Percentiles rank a stretch among this genome's conserved stretches.
phyloP scores from a whole-genome alignment of 2,329 filamentous ascomycete genomes.

The Elsinoe australis region DNA sequence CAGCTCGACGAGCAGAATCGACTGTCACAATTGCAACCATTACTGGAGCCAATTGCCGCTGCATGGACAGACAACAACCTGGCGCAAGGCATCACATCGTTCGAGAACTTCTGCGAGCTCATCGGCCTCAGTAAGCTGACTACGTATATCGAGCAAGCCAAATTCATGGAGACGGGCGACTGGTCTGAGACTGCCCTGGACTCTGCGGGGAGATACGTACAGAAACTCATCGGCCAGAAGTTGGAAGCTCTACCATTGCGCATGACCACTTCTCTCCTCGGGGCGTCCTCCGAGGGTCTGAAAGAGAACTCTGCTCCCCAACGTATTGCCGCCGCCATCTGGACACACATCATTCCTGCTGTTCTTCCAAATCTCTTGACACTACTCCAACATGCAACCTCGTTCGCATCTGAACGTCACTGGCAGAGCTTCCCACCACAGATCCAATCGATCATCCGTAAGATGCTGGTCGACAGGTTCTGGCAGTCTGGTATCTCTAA shows the following conservation, averaged over 20 bases:
- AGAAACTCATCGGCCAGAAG: conserved; percentile 8
- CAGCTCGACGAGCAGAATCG: conserved; percentile 65
- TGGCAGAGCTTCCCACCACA: conserved; percentile 72
- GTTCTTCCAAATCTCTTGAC: conserved; percentile 83
- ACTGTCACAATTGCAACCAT: conserved; percentile 62
- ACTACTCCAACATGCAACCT: conserved; percentile 81
- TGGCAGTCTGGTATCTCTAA: conserved; percentile 97
- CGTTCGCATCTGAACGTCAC: conserved; percentile 77
- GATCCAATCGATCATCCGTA: conserved; percentile 66
- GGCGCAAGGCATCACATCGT: conserved; percentile 61
- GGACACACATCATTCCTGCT: conserved; percentile 71
- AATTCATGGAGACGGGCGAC: conserved; percentile 68
- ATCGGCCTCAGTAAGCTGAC: conserved; percentile 75
- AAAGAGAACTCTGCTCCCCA: conserved; percentile 66
- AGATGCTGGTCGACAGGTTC: conserved; percentile 87
- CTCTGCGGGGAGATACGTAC: conserved; percentile 52
- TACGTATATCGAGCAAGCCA: conserved; percentile 64
- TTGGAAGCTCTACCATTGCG: conserved; percentile 58
- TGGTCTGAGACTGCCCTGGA: conserved; percentile 77
- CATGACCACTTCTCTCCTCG: conserved; percentile 84
- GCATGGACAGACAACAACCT: conserved; percentile 71
- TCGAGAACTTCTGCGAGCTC: conserved; percentile 69
- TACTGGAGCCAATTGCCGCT: conserved; percentile 72
- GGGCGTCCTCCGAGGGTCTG: conserved; percentile 82
- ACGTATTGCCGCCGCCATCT: conserved; percentile 68